These are phyloP conservation scores for Xylaria flabelliformis DNA, from an alignment of 495 filamentous ascomycete species.

Conservation along the genomic window DNA sequence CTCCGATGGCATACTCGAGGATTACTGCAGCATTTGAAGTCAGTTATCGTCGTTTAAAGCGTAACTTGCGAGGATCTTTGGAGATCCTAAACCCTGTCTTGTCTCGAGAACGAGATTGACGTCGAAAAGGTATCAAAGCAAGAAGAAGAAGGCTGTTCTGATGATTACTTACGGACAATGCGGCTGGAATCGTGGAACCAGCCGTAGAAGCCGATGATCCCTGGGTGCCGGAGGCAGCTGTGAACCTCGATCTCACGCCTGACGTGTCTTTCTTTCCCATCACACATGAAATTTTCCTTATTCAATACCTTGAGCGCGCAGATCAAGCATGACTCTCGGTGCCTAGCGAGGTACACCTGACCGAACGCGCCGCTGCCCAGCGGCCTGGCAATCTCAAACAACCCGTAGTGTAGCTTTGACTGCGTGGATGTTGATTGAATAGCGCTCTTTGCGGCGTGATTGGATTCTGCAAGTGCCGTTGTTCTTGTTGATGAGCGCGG, in stretches of 20 bases:
- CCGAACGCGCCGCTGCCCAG: slow-evolving; percentile 32
- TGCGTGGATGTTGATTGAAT: neutral
- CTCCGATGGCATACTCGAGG: slow-evolving; percentile 93
- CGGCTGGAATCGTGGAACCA: slow-evolving; percentile 26
- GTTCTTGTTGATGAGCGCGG: neutral
- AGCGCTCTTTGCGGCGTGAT: neutral
- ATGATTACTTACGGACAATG: slow-evolving; percentile 25
- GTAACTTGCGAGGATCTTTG: neutral
- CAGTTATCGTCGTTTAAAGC: neutral
- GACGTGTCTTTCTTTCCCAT: slow-evolving; percentile 18
- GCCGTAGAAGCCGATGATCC: slow-evolving; percentile 25
- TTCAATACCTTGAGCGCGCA: slow-evolving; percentile 33
- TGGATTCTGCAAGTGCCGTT: neutral
- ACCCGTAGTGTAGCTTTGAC: slow-evolving; percentile 27
- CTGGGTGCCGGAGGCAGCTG: slow-evolving; percentile 27
- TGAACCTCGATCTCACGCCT: slow-evolving; percentile 32
- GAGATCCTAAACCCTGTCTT: neutral
- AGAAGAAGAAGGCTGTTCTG: neutral
- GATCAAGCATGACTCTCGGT: slow-evolving; percentile 22
- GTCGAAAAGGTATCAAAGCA: neutral
- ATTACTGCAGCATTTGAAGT: slow-evolving; percentile 58
- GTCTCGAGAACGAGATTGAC: neutral
- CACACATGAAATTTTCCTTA: slow-evolving; percentile 16
- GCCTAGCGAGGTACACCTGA: slow-evolving; percentile 27
- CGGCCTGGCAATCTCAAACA: slow-evolving; percentile 30